Percentiles rank a stretch among this genome's conserved stretches.
phyloP scores from a whole-genome alignment of 2,329 filamentous ascomycete species.

The Fusarium nurragi region DNA sequence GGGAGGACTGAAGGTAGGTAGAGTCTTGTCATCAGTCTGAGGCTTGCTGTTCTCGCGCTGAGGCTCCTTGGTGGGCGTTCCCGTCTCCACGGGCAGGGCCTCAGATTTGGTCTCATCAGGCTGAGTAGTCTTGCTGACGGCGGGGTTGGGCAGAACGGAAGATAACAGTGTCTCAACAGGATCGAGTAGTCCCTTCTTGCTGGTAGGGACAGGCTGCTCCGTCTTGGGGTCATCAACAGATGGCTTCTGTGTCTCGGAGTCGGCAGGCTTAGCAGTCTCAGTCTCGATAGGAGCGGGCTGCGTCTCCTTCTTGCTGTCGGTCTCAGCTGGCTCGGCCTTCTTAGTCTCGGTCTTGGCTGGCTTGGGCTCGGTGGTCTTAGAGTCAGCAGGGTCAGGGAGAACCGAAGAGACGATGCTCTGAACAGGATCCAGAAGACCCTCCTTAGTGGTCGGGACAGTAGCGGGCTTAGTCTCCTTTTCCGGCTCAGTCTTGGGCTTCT shows the following conservation, averaged over 20 bases:
- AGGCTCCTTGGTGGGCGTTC: constrained; percentile 19
- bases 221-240: neutral
- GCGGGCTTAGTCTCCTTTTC: constrained; percentile 8
- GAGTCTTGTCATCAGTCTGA: constrained; percentile 15
- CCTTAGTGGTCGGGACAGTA: constrained; percentile 13
- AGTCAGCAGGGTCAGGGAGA: constrained; percentile 15
- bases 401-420: constrained; percentile 30
- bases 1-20: constrained; percentile 15
- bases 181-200: constrained; percentile 29
- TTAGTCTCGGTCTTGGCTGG: constrained; percentile 12
- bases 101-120: constrained; percentile 21
- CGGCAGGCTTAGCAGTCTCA: constrained; percentile 17
- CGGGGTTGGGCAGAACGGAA: constrained; percentile 24
- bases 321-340: constrained; percentile 5
- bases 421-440: constrained; percentile 35
- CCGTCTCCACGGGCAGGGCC: constrained; percentile 17
- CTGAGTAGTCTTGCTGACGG: constrained; percentile 17
- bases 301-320: constrained; percentile 1
- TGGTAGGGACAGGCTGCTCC: constrained; percentile 22
- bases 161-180: constrained; percentile 35
- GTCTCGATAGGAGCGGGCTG: constrained; percentile 4
- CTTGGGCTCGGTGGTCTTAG: constrained; percentile 20
- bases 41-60: constrained; percentile 25
- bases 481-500: constrained; percentile 8
- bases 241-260: constrained; percentile 14